Conservation (phyloP, 139 green algal genomes). For the Coelastrella sp. region DNA sequence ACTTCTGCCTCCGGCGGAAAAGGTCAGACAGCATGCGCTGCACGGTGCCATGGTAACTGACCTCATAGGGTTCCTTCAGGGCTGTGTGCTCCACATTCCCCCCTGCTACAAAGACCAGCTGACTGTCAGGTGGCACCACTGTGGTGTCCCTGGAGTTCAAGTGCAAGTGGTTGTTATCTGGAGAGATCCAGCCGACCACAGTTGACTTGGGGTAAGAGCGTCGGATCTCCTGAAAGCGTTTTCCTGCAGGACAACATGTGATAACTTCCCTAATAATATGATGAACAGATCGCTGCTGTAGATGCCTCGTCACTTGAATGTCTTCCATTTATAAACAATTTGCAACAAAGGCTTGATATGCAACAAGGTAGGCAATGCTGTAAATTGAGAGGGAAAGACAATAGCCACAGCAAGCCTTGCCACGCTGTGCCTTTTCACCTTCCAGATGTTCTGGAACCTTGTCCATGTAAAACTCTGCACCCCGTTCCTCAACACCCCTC, state of each 20-base stretch:
- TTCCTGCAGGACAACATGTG: neutral
- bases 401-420: neutral
- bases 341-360: neutral
- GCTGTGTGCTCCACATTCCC: neutral
- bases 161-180: constrained; percentile 6
- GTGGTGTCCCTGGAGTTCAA: constrained; percentile 48
- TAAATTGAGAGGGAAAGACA: neutral
- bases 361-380: neutral
- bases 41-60: neutral
- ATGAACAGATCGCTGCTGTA: no score
- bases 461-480: constrained; percentile 44
- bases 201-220: constrained; percentile 35
- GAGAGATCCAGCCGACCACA: constrained; percentile 43
- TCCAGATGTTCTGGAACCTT: constrained; percentile 1
- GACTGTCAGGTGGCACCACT: constrained; percentile 7
- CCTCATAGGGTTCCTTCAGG: constrained; percentile 5
- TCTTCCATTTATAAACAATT: no score
- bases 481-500: neutral
- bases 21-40: neutral
- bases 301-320: no score
- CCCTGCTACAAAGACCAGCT: constrained; percentile 49
- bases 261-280: no score
- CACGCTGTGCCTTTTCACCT: neutral
- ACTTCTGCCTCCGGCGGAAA: no score
- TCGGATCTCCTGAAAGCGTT: constrained; percentile 41